A percentile compares a stretch with the other conserved stretches of the same genome.
These are phyloP conservation scores for Aspergillus niger DNA, from an alignment of 2,329 filamentous ascomycete species.

Conservation along the genomic window DNA sequence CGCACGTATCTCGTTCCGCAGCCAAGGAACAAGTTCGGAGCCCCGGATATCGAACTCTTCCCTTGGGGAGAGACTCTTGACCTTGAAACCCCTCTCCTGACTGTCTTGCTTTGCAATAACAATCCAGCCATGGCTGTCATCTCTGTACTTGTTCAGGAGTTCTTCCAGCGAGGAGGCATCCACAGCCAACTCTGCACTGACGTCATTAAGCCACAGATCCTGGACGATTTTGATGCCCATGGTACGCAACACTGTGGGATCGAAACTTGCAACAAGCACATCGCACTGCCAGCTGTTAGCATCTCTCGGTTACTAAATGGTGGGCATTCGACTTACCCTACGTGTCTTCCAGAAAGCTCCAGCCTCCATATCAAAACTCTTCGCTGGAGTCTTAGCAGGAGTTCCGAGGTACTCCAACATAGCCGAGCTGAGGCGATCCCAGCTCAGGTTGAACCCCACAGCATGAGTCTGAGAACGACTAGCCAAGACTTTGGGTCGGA, in stretches of 20 bases:
- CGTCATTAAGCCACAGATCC: slow-evolving; percentile 77
- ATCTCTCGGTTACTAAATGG: neutral
- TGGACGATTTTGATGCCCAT: slow-evolving; percentile 76
- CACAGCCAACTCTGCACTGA: slow-evolving; percentile 83
- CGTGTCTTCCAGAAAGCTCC: slow-evolving; percentile 62
- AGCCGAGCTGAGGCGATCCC: slow-evolving; percentile 73
- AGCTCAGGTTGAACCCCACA: slow-evolving; percentile 88
- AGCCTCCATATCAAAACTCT: slow-evolving; percentile 67
- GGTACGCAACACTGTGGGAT: slow-evolving; percentile 72
- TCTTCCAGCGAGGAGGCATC: slow-evolving; percentile 80
- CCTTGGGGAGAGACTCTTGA: slow-evolving; percentile 75
- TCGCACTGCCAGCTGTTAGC: slow-evolving; percentile 63
- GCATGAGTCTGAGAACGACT: slow-evolving; percentile 71
- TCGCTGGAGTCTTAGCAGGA: slow-evolving; percentile 59
- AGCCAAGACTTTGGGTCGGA: slow-evolving; percentile 68
- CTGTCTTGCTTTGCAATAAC: slow-evolving; percentile 76
- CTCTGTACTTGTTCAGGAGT: slow-evolving; percentile 64
- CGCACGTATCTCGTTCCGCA: slow-evolving; percentile 80
- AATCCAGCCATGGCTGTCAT: slow-evolving; percentile 83
- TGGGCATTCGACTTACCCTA: slow-evolving; percentile 54
- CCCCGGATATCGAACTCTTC: slow-evolving; percentile 78
- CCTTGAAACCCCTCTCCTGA: slow-evolving; percentile 64
- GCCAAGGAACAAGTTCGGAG: slow-evolving; percentile 73
- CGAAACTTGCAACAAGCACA: slow-evolving; percentile 85
- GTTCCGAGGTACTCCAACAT: slow-evolving; percentile 57